Conservation (phyloP, 345 rosid species). For the Salix brachista region DNA sequence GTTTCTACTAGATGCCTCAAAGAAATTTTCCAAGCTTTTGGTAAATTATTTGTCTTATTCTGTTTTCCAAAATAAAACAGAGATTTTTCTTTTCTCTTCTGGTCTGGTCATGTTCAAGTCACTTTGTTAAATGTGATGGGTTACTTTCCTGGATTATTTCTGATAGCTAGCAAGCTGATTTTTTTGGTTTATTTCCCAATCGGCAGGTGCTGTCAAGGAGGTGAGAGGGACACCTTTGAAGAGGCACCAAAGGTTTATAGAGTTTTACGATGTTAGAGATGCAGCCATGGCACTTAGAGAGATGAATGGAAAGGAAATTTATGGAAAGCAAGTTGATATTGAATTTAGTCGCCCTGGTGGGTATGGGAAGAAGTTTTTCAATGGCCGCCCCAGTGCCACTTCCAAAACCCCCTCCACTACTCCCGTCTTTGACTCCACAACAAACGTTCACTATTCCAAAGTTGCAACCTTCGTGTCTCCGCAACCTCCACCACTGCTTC, state of each 20-base stretch:
- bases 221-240: constrained; percentile 83
- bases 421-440: not conserved
- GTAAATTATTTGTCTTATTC: constrained; percentile 26
- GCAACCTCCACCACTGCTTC: constrained; percentile 2
- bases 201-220: constrained; percentile 70
- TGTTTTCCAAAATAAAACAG: not conserved
- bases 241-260: constrained; percentile 76
- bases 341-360: constrained; percentile 97
- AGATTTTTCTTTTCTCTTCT: not conserved
- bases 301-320: constrained; percentile 66
- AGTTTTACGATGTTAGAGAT: constrained; percentile 79
- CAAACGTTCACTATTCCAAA: not conserved
- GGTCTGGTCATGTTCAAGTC: not conserved
- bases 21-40: constrained; percentile 57
- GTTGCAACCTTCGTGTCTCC: constrained; percentile 18
- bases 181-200: not conserved
- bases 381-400: constrained; percentile 7
- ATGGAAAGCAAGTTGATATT: constrained; percentile 48
- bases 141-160: constrained; percentile 13
- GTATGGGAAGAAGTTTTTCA: constrained; percentile 42
- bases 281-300: constrained; percentile 66
- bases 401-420: not conserved
- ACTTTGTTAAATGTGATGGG: constrained; percentile 6
- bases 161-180: not conserved
- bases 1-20: constrained; percentile 51